Base-by-base conservation (phyloP, 805 yeast genomes). In the Ogataea populi-albae region DNA sequence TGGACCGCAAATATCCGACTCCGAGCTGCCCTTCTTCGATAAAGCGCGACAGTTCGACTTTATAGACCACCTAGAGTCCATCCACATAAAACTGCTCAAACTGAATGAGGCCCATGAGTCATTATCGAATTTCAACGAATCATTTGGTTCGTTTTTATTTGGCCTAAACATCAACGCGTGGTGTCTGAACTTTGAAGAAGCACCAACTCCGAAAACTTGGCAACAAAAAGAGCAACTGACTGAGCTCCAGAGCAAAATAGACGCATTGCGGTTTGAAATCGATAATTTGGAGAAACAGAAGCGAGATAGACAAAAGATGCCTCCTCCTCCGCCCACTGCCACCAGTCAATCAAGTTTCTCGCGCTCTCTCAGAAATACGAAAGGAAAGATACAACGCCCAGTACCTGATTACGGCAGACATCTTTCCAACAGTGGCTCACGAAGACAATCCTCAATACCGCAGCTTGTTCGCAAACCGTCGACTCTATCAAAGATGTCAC, bases 111-210 rank as follows among this genome's bases (percentile, higher is more conserved):
- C 81, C 8, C 87, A 86, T 58, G 75, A 78, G 28, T 74, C 76
- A 5, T 59, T 88, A 15, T 68, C 71, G 3, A 64, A 68, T 19
- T 81, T 88, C 58, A 86, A 86, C 54, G 96, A 87, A 58, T 75
- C 86, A 2, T 76, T 88, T 49, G 79, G 54, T 7, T 43, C 89
- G 25, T 79, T 87, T 36, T 55, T 87, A 34, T 86, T 84, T 51
- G 95, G 96, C 2, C 61, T 87, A 32, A 77, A 82, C 54, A 78
- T 86, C 59, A 86, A 88, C 51, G 89, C 94, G 43, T 87, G 93
- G 81, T 85, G 95, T 60, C 83, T 83, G 18, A 88, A 84, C 51
- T 85, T 85, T 49, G 62, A 65, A 15, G 54, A 57, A 31, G 42
- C 55, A 3, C 57, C 61, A 1, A 49, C 41, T 5, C 34, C 41